Evolutionary conservation across 495 filamentous ascomycete genomes (phyloP).

Genomic region (Trichoderma virens): DNA sequence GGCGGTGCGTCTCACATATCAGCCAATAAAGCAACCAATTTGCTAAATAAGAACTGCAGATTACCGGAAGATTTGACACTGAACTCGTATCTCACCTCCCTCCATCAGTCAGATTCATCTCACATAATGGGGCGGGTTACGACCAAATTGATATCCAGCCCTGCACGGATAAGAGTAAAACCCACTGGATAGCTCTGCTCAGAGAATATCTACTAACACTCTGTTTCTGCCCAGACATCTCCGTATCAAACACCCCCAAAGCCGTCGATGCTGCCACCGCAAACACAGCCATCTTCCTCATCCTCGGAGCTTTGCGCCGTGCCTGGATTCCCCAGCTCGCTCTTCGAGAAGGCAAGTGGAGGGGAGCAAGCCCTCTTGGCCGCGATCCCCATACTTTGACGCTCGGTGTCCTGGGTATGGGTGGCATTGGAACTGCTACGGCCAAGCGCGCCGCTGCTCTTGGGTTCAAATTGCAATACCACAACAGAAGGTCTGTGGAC

Average conservation of each 20-base stretch:
- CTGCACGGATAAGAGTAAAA: constrained; percentile 47
- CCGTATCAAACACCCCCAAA: constrained; percentile 72
- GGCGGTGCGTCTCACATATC: neutral
- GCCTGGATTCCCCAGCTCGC: constrained; percentile 56
- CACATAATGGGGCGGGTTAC: constrained; percentile 79
- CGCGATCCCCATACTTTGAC: constrained; percentile 64
- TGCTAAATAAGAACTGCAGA: neutral
- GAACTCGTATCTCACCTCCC: constrained; percentile 62
- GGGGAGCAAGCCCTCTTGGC: constrained; percentile 45
- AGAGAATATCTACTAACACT: neutral
- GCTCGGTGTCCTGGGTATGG: constrained; percentile 66
- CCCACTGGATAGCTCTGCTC: neutral
- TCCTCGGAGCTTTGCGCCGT: constrained; percentile 66
- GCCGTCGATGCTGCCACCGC: constrained; percentile 77
- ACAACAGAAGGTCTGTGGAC: constrained; percentile 55
- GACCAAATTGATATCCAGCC: constrained; percentile 68
- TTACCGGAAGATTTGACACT: constrained; percentile 63
- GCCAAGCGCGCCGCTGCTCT: constrained; percentile 49
- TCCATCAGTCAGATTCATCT: constrained; percentile 62
- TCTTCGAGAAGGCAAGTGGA: constrained; percentile 54
- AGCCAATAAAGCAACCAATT: neutral
- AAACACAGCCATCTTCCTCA: constrained; percentile 68
- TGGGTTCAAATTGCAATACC: constrained; percentile 62
- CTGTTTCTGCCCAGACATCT: constrained; percentile 31
- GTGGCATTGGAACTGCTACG: constrained; percentile 62